Percentiles rank a stretch among this genome's conserved stretches.
phyloP scores from a whole-genome alignment of 2,329 filamentous ascomycete genomes.

The Alternaria panax region DNA sequence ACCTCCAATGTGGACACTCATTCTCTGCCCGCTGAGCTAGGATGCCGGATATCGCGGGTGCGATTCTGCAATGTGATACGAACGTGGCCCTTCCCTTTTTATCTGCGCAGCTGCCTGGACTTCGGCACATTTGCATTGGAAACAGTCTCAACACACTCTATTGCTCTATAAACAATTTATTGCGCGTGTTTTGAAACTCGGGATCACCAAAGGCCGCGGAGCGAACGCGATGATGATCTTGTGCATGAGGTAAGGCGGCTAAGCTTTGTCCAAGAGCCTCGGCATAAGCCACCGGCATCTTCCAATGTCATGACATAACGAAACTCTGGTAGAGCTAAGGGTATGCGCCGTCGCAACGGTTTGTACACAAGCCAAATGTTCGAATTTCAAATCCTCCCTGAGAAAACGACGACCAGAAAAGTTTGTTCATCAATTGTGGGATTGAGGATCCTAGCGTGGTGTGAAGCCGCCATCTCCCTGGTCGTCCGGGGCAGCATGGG shows the following conservation, averaged over 20 bases:
- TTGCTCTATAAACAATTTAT: conserved; percentile 11
- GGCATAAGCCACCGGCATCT: conserved; percentile 32
- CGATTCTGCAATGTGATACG: background rate
- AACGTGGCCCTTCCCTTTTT: background rate
- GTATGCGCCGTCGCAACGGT: background rate
- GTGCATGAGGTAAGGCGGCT: conserved; percentile 29
- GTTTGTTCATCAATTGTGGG: conserved; percentile 7
- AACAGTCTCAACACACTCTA: conserved; percentile 1
- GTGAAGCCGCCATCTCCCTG: conserved; percentile 19
- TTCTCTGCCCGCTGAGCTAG: conserved; percentile 5
- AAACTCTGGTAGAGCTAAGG: background rate
- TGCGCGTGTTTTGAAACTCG: conserved; percentile 13
- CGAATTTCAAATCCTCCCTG: background rate
- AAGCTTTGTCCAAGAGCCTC: conserved; percentile 42
- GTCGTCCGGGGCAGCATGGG: conserved; percentile 17
- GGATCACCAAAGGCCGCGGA: conserved; percentile 19
- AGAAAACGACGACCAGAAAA: conserved; percentile 8
- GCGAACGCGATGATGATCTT: conserved; percentile 26
- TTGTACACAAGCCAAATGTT: background rate
- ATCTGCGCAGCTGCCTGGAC: background rate
- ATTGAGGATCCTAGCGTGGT: conserved; percentile 8
- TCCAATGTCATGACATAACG: conserved; percentile 29
- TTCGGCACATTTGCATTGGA: background rate
- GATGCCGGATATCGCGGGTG: conserved; percentile 21
- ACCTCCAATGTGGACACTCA: background rate